Evolutionary conservation across 2,329 filamentous ascomycete genomes (phyloP), one percentile per base, ranked within the genome.

Genomic region (Aspergillus ustus): DNA sequence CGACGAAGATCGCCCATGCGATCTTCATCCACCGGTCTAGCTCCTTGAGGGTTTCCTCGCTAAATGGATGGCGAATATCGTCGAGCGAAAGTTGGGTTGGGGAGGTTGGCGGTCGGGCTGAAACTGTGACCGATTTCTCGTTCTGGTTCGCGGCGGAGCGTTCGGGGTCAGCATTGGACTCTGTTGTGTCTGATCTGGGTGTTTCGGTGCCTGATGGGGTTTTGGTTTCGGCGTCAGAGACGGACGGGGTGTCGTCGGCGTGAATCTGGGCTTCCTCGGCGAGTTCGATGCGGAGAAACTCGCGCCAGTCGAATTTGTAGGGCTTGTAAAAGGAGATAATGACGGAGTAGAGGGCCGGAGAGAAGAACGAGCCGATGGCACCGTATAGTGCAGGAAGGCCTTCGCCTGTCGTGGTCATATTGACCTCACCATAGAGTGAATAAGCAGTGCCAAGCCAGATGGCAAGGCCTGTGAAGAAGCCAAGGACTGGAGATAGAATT

Each of bases 221-320:
- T 37, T 51, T 53, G 4, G 28, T 28, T 20, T 57, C 28, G n/a
- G 56, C 29, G 11, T 31, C 43, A 7, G 20, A n/a, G 40, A 49
- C 3, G 34, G 50, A 43, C 7, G 54, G 40, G 19, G 58, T 52
- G 7, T 66, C 60, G 11, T 63, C 60, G 20, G 59, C 48, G 22
- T 70, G 64, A 15, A 72, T 52, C 28, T 70, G 63, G 8, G 67
- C 69, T 60, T 82, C 78, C 40, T 81, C 78, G 15, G 77, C 76
- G 0, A 83, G 74, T 58, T 83, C 80, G 17, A 83, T 79, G 37
- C 79, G 74, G 0, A 83, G 70, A 63, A 83, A 83, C 53, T 81
- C 73, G 29, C 76, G 70, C 78, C 78, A 81, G 67, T 81, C 79
- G 50, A 81, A 81, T 3, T 62, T 69, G 56, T 73, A 72, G 0